Evolutionary conservation across 169 alveolate species (phyloP).

Genomic region (Plasmodium gonderi): DNA sequence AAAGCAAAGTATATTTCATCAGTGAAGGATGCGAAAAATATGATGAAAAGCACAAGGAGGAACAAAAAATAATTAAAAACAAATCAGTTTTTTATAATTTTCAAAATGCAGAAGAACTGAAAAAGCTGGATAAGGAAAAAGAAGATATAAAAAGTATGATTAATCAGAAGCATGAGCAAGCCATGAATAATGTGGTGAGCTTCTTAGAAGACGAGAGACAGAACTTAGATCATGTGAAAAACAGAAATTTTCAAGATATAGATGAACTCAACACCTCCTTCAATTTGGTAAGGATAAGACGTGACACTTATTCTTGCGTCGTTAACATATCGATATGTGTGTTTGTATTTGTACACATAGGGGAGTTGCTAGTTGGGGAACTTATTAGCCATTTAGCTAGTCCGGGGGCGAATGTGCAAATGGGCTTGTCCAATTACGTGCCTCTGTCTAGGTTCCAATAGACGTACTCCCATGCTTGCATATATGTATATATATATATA

Average conservation of each 20-base stretch:
- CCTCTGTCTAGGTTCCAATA: too few species aligned
- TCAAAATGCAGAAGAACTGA: constrained; percentile 54
- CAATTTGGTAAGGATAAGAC: constrained; percentile 12
- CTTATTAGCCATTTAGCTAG: too few species aligned
- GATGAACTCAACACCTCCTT: constrained; percentile 31
- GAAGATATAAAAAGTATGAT: constrained; percentile 26
- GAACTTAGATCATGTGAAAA: constrained; percentile 34
- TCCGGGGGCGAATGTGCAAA: too few species aligned
- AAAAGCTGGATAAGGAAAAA: constrained; percentile 52
- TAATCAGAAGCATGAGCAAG: constrained; percentile 37
- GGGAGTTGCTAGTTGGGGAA: too few species aligned
- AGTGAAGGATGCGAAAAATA: constrained; percentile 43
- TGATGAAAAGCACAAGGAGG: constrained; percentile 39
- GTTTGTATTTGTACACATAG: too few species aligned
- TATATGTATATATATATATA: too few species aligned
- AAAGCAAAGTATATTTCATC: constrained; percentile 32
- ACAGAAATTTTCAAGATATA: constrained; percentile 40
- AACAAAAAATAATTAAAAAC: constrained; percentile 4
- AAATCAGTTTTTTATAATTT: constrained; percentile 62
- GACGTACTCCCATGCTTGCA: too few species aligned
- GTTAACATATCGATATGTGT: too few species aligned
- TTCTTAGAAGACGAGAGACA: constrained; percentile 30
- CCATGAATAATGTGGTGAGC: constrained; percentile 40
- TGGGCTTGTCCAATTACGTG: too few species aligned
- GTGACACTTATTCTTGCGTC: too few species aligned